These are phyloP conservation scores for Lipomyces yamadae DNA, from an alignment of 805 yeast genomes.

Conservation along the genomic window DNA sequence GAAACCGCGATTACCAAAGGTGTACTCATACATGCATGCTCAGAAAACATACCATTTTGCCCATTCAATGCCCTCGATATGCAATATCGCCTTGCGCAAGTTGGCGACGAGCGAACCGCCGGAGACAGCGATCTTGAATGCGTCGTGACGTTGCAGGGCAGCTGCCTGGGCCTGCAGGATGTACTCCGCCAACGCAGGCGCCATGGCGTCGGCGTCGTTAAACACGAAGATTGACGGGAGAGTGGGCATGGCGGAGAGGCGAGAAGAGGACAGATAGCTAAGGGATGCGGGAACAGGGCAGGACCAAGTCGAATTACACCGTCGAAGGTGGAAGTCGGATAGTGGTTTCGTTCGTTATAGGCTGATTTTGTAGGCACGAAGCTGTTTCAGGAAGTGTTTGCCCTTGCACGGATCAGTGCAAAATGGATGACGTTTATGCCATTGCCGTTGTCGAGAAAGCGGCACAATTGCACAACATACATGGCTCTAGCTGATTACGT, in stretches of 20 bases:
- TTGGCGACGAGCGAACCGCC: constrained; percentile 93
- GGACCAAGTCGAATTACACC: background rate
- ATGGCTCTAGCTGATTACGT: background rate
- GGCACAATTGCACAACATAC: background rate
- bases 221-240: constrained; percentile 93
- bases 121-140: constrained; percentile 88
- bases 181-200: constrained; percentile 96
- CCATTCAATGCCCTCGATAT: constrained; percentile 82
- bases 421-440: background rate
- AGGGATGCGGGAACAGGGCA: background rate
- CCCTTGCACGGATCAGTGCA: background rate
- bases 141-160: constrained; percentile 64
- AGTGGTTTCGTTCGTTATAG: background rate
- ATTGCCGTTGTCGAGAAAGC: background rate
- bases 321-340: background rate
- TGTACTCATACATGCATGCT: background rate
- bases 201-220: constrained; percentile 86
- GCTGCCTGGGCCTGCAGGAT: constrained; percentile 85
- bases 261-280: background rate
- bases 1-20: background rate
- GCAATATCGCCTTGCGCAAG: constrained; percentile 80
- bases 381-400: background rate
- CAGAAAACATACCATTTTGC: constrained; percentile 64
- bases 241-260: constrained; percentile 48
- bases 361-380: background rate